Evolutionary conservation across 192 early-diverging fungal species (phyloP).

Genomic region (Nowakowskiella sp.): DNA sequence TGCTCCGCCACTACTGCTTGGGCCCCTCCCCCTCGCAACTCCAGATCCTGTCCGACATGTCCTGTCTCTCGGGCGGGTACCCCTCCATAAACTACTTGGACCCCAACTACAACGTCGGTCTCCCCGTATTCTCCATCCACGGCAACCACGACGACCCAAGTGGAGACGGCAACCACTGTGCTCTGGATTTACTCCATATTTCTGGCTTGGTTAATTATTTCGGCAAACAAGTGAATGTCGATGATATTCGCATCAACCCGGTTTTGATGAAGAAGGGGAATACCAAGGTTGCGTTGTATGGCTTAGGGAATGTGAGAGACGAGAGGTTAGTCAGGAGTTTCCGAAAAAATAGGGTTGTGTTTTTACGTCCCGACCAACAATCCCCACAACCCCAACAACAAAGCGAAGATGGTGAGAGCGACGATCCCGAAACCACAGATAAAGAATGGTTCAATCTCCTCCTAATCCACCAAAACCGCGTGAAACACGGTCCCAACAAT

Average conservation of each 20-base stretch:
- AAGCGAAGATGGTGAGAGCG: constrained; percentile 67
- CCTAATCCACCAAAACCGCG: constrained; percentile 87
- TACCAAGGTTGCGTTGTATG: constrained; percentile 74
- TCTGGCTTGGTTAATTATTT: constrained; percentile 91
- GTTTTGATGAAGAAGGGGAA: constrained; percentile 73
- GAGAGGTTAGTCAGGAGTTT: constrained; percentile 80
- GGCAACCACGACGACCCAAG: constrained; percentile 96
- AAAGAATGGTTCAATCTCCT: constrained; percentile 90
- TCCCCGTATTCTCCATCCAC: constrained; percentile 93
- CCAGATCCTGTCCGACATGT: constrained; percentile 1
- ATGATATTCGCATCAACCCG: constrained; percentile 71
- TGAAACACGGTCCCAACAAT: constrained; percentile 68
- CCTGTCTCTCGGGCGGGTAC: constrained; percentile 60
- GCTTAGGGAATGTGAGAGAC: constrained; percentile 88
- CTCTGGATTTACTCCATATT: constrained; percentile 70
- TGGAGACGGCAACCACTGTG: constrained; percentile 74
- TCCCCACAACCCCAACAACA: no score
- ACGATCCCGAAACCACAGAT: constrained; percentile 48
- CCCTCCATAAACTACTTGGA: constrained; percentile 77
- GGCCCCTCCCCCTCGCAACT: no score
- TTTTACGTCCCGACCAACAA: no score
- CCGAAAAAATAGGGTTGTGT: constrained; percentile 46
- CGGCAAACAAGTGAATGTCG: constrained; percentile 62
- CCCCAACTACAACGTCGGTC: constrained; percentile 72
- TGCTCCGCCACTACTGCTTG: constrained; percentile 55